A percentile compares a stretch with the other conserved stretches of the same genome.
Conservation (phyloP, 176 grass and related monocot species). For the Pontederia crassipes region DNA sequence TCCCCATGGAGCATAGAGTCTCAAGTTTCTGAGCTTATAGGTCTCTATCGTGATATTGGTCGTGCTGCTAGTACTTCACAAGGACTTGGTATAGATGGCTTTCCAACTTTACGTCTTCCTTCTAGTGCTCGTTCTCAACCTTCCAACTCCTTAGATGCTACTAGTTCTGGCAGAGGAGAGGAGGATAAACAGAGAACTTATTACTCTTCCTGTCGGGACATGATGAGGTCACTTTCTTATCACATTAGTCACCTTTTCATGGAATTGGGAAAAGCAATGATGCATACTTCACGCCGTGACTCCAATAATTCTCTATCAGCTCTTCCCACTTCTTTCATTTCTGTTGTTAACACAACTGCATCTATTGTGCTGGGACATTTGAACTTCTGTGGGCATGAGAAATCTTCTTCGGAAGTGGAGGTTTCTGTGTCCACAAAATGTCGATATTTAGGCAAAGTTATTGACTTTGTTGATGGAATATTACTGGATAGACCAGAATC, state of each 20-base stretch:
- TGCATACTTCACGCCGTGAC: slow-evolving; percentile 77
- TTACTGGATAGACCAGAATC: slow-evolving; percentile 89
- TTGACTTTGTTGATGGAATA: slow-evolving; percentile 86
- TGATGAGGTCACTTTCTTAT: slow-evolving; percentile 87
- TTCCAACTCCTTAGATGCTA: slow-evolving; percentile 51
- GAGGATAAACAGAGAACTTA: slow-evolving; percentile 66
- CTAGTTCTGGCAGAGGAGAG: slow-evolving; percentile 30
- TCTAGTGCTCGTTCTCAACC: slow-evolving; percentile 49
- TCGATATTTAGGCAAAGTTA: slow-evolving; percentile 80
- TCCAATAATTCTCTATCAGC: slow-evolving; percentile 51
- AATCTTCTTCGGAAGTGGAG: slow-evolving; percentile 49
- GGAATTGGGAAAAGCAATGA: slow-evolving; percentile 92
- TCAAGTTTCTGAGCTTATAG: slow-evolving; percentile 89
- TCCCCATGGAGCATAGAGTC: slow-evolving; percentile 86
- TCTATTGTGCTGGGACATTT: slow-evolving; percentile 75
- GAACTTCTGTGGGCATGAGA: slow-evolving; percentile 70
- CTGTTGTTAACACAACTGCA: slow-evolving; percentile 68
- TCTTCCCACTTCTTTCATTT: slow-evolving; percentile 59
- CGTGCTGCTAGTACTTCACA: slow-evolving; percentile 52
- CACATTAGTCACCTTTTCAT: slow-evolving; percentile 93
- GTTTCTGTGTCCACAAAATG: slow-evolving; percentile 64
- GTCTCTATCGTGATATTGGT: slow-evolving; percentile 84
- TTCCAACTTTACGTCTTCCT: slow-evolving; percentile 34
- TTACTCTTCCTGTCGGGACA: slow-evolving; percentile 67
- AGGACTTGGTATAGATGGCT: slow-evolving; percentile 47